Conservation (phyloP, 2,329 filamentous ascomycete genomes). For the Periconia digitata region DNA sequence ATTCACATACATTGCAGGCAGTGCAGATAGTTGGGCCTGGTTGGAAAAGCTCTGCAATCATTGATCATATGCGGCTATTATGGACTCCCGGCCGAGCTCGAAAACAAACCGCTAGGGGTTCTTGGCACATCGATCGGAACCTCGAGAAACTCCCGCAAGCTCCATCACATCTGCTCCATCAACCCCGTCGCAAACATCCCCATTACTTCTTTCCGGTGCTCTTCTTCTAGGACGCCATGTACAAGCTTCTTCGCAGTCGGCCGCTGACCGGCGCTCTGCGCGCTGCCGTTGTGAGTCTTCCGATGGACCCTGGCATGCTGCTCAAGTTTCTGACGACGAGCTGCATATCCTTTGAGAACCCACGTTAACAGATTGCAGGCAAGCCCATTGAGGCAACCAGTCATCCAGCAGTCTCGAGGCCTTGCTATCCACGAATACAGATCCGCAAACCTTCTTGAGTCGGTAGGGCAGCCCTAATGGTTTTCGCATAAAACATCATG, state of each 20-base stretch:
- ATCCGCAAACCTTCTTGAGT: constrained; percentile 84
- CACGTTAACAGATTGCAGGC: constrained; percentile 52
- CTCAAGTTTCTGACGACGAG: constrained; percentile 35
- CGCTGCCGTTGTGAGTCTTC: constrained; percentile 67
- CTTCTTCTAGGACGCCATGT: constrained; percentile 64
- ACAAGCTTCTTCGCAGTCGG: constrained; percentile 76
- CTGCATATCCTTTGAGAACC: constrained; percentile 25
- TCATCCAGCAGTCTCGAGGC: constrained; percentile 78
- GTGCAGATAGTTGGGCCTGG: not conserved
- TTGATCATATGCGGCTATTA: constrained; percentile 6
- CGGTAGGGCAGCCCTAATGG: constrained; percentile 45
- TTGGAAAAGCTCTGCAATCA: constrained; percentile 1
- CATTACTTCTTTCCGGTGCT: constrained; percentile 21
- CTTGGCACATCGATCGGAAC: constrained; percentile 37
- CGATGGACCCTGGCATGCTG: constrained; percentile 14
- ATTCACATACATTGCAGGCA: not conserved
- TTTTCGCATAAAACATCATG: constrained; percentile 7
- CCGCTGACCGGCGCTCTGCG: constrained; percentile 78
- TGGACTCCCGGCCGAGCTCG: constrained; percentile 20
- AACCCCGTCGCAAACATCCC: constrained; percentile 14
- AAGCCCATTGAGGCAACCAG: constrained; percentile 55
- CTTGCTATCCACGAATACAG: constrained; percentile 98
- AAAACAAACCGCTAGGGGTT: not conserved
- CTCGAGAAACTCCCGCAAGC: constrained; percentile 20
- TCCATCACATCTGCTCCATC: constrained; percentile 27